Evolutionary conservation across 768 basidiomycete genomes (phyloP).

Genomic region (Artomyces pyxidatus): DNA sequence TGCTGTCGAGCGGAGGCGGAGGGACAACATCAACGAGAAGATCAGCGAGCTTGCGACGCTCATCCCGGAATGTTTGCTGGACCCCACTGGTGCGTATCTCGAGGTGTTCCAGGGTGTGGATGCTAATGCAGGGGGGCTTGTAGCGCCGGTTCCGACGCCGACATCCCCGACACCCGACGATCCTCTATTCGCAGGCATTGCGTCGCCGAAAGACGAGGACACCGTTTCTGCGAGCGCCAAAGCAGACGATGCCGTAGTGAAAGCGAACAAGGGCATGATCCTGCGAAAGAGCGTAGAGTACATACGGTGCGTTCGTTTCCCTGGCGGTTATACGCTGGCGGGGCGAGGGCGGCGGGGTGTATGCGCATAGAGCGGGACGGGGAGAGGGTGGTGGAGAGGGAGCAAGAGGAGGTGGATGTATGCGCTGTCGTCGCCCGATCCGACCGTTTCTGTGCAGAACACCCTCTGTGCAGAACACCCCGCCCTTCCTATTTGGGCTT

Average conservation of each 20-base stretch:
- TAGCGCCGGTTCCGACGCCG: slow-evolving; percentile 10
- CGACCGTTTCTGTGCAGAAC: no score
- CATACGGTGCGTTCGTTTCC: slow-evolving; percentile 31
- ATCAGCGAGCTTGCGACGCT: slow-evolving; percentile 85
- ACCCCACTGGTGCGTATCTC: slow-evolving; percentile 35
- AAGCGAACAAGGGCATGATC: slow-evolving; percentile 95
- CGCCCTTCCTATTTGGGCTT: no score
- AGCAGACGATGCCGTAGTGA: slow-evolving; percentile 42
- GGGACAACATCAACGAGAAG: slow-evolving; percentile 95
- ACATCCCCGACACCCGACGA: slow-evolving; percentile 17
- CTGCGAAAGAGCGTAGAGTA: slow-evolving; percentile 57
- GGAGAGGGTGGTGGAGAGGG: slow-evolving; percentile 12
- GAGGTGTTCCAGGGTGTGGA: not conserved
- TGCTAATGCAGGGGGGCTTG: not conserved
- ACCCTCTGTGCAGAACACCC: no score
- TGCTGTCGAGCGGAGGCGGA: slow-evolving; percentile 77
- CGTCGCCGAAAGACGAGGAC: slow-evolving; percentile 8
- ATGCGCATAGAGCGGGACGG: slow-evolving; percentile 6
- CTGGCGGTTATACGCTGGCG: no score
- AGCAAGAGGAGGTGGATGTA: no score
- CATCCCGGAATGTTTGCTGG: slow-evolving; percentile 81
- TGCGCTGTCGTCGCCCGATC: no score
- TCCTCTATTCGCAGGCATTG: slow-evolving; percentile 12
- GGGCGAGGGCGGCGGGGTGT: not conserved
- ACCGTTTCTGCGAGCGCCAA: slow-evolving; percentile 1